Evolutionary conservation across 306 rosid genomes (phyloP).

Genomic region (Corylus americana): DNA sequence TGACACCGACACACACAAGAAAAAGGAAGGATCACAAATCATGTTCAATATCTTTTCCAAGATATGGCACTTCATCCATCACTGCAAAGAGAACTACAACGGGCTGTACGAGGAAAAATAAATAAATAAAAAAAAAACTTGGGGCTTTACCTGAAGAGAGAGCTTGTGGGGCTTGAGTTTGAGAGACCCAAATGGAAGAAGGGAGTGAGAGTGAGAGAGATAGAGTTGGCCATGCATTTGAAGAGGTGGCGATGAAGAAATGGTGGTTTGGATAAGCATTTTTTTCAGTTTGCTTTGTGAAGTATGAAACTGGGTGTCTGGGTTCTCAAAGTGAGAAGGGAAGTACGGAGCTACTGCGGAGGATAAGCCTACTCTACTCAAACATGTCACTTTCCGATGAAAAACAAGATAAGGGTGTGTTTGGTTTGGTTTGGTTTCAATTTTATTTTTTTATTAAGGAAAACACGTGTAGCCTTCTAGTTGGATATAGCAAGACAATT

Average conservation of each 20-base stretch:
- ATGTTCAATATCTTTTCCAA: background rate
- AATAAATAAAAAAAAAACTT: background rate
- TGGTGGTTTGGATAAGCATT: slow-evolving; percentile 15
- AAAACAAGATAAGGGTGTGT: no score
- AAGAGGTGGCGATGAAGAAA: slow-evolving; percentile 1
- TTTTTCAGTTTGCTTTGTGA: background rate
- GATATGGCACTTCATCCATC: background rate
- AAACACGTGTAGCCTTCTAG: no score
- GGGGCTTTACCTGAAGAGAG: slow-evolving; percentile 19
- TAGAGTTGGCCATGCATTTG: background rate
- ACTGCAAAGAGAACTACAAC: background rate
- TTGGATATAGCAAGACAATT: no score
- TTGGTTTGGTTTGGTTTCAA: no score
- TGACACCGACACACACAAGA: background rate
- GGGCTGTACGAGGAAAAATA: no score
- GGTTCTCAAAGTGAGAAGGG: background rate
- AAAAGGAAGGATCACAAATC: background rate
- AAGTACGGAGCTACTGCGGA: background rate
- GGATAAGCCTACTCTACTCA: background rate
- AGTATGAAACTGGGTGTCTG: background rate
- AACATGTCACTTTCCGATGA: background rate
- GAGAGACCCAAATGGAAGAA: slow-evolving; percentile 12
- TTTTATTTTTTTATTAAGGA: no score
- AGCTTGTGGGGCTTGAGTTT: slow-evolving; percentile 22
- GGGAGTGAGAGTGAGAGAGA: slow-evolving; percentile 7